Evolutionary conservation across 306 rosid genomes (phyloP).

Genomic region (Corylus americana): DNA sequence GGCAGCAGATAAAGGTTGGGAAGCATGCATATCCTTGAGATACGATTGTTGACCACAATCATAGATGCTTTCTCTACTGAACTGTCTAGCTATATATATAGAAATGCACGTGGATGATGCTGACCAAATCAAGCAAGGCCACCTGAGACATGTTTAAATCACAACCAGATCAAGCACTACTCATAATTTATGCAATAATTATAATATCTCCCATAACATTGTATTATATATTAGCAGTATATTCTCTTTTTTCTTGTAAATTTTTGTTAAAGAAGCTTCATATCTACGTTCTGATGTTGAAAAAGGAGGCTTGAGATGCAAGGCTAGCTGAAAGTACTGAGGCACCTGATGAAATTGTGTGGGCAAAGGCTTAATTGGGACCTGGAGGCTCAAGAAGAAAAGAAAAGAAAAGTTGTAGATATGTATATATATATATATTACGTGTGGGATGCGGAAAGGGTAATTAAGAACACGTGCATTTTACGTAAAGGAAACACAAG

Average conservation of each 20-base stretch:
- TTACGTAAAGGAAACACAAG: constrained; percentile 44
- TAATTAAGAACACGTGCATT: constrained; percentile 38
- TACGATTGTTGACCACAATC: constrained; percentile 28
- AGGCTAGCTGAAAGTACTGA: constrained; percentile 19
- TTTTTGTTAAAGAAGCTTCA: constrained; percentile 18
- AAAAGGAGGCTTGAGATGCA: constrained; percentile 40
- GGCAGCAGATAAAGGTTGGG: neutral
- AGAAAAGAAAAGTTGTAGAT: neutral
- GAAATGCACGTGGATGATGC: constrained; percentile 24
- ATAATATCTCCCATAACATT: neutral
- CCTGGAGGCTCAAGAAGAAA: constrained; percentile 36
- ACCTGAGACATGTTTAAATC: constrained; percentile 21
- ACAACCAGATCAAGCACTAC: neutral
- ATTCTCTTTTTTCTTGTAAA: neutral
- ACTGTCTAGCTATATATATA: neutral
- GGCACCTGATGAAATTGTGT: constrained; percentile 24
- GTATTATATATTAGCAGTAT: neutral
- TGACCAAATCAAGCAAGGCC: constrained; percentile 7
- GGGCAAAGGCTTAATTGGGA: constrained; percentile 30
- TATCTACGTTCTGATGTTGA: constrained; percentile 35
- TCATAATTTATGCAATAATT: neutral
- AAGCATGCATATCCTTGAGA: constrained; percentile 29
- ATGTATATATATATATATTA: neutral
- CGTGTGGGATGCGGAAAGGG: constrained; percentile 20
- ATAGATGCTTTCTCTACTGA: constrained; percentile 13